Evolutionary conservation across 805 yeast species (phyloP).

Genomic region (Kluyveromyces nonfermentans): DNA sequence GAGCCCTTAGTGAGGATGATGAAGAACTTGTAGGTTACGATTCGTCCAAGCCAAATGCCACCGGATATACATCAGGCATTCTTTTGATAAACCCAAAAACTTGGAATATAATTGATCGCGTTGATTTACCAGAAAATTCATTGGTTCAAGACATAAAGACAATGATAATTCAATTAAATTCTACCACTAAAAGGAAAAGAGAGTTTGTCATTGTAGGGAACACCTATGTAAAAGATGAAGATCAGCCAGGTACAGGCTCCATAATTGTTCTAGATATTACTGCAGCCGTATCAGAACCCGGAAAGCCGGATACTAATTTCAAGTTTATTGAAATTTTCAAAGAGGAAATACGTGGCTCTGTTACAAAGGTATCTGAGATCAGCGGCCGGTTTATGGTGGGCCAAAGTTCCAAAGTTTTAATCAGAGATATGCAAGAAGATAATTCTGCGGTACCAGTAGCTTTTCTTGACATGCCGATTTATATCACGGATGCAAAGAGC

Average conservation of each 20-base stretch:
- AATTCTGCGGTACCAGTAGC: conserved; percentile 88
- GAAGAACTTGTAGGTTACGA: conserved; percentile 49
- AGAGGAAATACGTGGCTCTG: conserved; percentile 79
- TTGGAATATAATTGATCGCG: conserved; percentile 68
- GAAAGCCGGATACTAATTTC: conserved; percentile 71
- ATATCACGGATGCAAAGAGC: conserved; percentile 68
- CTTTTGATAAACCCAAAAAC: conserved; percentile 61
- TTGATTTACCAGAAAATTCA: conserved; percentile 60
- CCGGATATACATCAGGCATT: conserved; percentile 49
- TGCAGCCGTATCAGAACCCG: conserved; percentile 84
- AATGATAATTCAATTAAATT: conserved; percentile 30
- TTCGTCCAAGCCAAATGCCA: conserved; percentile 40
- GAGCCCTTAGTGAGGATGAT: conserved; percentile 68
- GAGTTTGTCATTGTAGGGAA: conserved; percentile 76
- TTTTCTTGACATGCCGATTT: conserved; percentile 77
- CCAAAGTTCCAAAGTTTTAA: conserved; percentile 74
- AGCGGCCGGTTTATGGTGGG: conserved; percentile 76
- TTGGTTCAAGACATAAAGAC: conserved; percentile 34
- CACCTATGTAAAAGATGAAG: conserved; percentile 68
- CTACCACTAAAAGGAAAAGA: conserved; percentile 36
- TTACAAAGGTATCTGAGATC: conserved; percentile 63
- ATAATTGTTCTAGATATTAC: conserved; percentile 66
- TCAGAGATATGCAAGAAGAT: conserved; percentile 79
- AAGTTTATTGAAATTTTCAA: conserved; percentile 63
- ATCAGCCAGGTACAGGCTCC: conserved; percentile 67